Evolutionary conservation across 139 green algal genomes (phyloP).

Genomic region (Chlamydomonas sp.): DNA sequence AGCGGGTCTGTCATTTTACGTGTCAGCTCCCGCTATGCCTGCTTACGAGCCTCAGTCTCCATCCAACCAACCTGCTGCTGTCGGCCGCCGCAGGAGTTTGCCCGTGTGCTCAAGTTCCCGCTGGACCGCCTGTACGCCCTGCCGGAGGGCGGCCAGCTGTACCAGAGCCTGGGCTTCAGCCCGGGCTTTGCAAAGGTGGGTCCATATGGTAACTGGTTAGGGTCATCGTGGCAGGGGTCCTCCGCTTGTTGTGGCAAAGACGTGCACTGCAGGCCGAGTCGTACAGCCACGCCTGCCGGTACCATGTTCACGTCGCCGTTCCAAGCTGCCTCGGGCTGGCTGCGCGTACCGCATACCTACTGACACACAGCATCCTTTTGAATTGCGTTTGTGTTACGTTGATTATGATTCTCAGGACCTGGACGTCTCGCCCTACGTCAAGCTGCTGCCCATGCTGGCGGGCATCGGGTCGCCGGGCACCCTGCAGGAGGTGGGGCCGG

Average conservation of each 20-base stretch:
- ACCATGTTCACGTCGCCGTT: no score
- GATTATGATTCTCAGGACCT: conserved; percentile 9
- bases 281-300: no score
- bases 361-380: background rate
- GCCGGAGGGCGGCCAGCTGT: conserved; percentile 54
- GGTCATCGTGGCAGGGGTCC: no score
- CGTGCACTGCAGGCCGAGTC: no score
- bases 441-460: conserved; percentile 84
- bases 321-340: no score
- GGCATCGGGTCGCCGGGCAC: conserved; percentile 83
- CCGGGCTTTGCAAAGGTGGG: conserved; percentile 35
- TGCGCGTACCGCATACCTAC: background rate
- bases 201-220: no score
- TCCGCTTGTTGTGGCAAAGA: no score
- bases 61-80: background rate
- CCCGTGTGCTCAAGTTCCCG: conserved; percentile 65
- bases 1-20: background rate
- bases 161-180: conserved; percentile 64
- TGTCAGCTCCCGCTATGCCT: background rate
- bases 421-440: conserved; percentile 72
- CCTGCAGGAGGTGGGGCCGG: conserved; percentile 66
- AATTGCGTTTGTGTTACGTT: conserved; percentile 38
- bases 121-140: conserved; percentile 70
- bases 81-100: conserved; percentile 57
- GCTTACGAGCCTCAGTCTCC: background rate